Evolutionary conservation across 2,329 filamentous ascomycete genomes (phyloP).

Genomic region (Penicillium sp.): DNA sequence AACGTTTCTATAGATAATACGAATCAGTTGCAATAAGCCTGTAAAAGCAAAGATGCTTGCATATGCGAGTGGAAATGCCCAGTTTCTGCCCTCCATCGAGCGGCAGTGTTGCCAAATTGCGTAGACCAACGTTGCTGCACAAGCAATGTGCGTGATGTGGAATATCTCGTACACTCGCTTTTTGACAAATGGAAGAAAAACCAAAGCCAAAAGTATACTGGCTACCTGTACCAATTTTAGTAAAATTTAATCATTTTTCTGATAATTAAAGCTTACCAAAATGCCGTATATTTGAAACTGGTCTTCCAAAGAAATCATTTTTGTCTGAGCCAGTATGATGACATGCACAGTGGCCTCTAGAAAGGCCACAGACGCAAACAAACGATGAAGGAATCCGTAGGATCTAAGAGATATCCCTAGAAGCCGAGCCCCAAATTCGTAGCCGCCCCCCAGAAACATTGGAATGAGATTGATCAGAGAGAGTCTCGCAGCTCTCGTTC

Average conservation of each 20-base stretch:
- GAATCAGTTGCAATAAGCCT: constrained; percentile 1
- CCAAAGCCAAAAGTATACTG: constrained; percentile 10
- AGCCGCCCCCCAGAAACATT: constrained; percentile 12
- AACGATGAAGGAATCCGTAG: constrained; percentile 13
- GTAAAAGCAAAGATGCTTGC: background rate
- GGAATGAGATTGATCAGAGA: constrained; percentile 14
- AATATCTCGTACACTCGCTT: constrained; percentile 18
- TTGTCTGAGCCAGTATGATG: constrained; percentile 5
- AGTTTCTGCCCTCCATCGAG: background rate
- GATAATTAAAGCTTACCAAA: constrained; percentile 8
- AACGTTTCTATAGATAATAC: constrained; percentile 5
- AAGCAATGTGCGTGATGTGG: constrained; percentile 8
- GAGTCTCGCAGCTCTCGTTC: constrained; percentile 10
- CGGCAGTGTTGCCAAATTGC: constrained; percentile 13
- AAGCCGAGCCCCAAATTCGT: constrained; percentile 13
- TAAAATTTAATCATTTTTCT: no score
- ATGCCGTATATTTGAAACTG: constrained; percentile 12
- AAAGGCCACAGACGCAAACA: constrained; percentile 8
- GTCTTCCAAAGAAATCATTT: constrained; percentile 5
- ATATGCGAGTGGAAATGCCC: constrained; percentile 3
- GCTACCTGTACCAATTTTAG: constrained; percentile 5
- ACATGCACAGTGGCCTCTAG: constrained; percentile 13
- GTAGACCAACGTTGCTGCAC: constrained; percentile 11
- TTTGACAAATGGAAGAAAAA: constrained; percentile 12
- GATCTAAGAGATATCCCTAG: constrained; percentile 12